Conservation (phyloP, 2,329 filamentous ascomycete species). For the Paecilomyces dactylethromorphus region DNA sequence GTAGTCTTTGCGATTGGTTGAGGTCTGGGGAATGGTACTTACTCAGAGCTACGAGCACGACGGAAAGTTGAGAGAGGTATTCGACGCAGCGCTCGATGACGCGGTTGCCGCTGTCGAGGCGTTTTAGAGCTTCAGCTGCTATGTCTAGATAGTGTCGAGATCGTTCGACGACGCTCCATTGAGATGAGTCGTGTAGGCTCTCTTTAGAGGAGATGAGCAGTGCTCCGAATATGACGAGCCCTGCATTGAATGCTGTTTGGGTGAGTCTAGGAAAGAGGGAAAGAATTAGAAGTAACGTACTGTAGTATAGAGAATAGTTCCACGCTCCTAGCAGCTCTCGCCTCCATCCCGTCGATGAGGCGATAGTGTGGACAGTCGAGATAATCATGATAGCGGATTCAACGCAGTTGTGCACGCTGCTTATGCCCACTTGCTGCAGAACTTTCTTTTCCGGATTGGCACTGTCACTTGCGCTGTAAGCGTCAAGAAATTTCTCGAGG, state of each 20-base stretch:
- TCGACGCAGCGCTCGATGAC: conserved; percentile 22
- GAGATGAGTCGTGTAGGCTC: conserved; percentile 2
- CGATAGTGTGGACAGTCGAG: conserved; percentile 14
- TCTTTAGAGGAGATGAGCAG: conserved; percentile 14
- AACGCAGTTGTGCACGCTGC: conserved; percentile 25
- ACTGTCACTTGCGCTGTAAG: conserved; percentile 5
- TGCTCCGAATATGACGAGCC: conserved; percentile 25
- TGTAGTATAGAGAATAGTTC: conserved; percentile 29
- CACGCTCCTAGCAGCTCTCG: conserved; percentile 22
- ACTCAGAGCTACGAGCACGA: conserved; percentile 4
- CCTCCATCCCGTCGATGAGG: conserved; percentile 11
- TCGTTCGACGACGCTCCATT: conserved; percentile 6
- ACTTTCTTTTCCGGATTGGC: conserved; percentile 14
- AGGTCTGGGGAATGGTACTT: not conserved
- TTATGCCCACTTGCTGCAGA: conserved; percentile 24
- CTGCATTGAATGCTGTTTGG: conserved; percentile 24
- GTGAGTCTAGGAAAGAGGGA: not conserved
- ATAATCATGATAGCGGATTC: conserved; percentile 25
- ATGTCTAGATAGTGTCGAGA: conserved; percentile 9
- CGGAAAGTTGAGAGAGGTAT: conserved; percentile 12
- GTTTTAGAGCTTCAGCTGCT: conserved; percentile 15
- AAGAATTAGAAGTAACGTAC: conserved; percentile 11
- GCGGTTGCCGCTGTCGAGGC: conserved; percentile 22
- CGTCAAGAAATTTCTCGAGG: conserved; percentile 32
- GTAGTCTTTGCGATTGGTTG: not conserved